Evolutionary conservation across 164 flowering plant genomes (phyloP).

Genomic region (Taxillus chinensis): DNA sequence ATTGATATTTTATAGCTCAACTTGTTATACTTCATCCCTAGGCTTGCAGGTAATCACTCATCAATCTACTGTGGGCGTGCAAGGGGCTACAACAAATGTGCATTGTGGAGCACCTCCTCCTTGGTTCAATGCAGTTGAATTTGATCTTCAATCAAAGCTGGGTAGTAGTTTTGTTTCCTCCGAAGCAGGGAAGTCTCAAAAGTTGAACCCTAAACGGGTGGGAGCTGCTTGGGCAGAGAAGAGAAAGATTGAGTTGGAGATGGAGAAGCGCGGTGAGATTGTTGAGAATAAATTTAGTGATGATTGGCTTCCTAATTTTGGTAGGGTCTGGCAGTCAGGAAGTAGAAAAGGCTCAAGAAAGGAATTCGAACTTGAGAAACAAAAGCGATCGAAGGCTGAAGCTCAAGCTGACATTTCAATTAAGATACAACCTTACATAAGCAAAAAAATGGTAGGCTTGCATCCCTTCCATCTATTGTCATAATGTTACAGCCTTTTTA

Average conservation of each 20-base stretch:
- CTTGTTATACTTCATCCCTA: slow-evolving; percentile 14
- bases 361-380: slow-evolving; percentile 64
- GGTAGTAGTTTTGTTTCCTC: slow-evolving; percentile 9
- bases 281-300: slow-evolving; percentile 34
- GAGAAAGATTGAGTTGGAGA: slow-evolving; percentile 71
- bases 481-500: no score
- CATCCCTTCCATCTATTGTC: no score
- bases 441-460: slow-evolving; percentile 70
- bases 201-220: slow-evolving; percentile 73
- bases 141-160: slow-evolving; percentile 10
- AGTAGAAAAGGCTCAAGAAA: slow-evolving; percentile 84
- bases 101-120: slow-evolving; percentile 94
- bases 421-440: slow-evolving; percentile 58
- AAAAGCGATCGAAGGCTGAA: slow-evolving; percentile 22
- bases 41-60: slow-evolving; percentile 33
- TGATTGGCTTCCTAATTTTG: slow-evolving; percentile 93
- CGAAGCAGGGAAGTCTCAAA: slow-evolving; percentile 32
- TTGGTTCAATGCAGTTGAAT: slow-evolving; percentile 50
- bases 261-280: slow-evolving; percentile 76
- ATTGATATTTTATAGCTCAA: background rate
- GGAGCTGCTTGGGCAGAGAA: slow-evolving; percentile 99
- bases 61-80: slow-evolving; percentile 17
- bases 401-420: slow-evolving; percentile 25
- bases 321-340: slow-evolving; percentile 94
- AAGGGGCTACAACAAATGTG: slow-evolving; percentile 48